phyloP scores from a whole-genome alignment of 495 filamentous ascomycete genomes.

The Aspergillus cristatus region DNA sequence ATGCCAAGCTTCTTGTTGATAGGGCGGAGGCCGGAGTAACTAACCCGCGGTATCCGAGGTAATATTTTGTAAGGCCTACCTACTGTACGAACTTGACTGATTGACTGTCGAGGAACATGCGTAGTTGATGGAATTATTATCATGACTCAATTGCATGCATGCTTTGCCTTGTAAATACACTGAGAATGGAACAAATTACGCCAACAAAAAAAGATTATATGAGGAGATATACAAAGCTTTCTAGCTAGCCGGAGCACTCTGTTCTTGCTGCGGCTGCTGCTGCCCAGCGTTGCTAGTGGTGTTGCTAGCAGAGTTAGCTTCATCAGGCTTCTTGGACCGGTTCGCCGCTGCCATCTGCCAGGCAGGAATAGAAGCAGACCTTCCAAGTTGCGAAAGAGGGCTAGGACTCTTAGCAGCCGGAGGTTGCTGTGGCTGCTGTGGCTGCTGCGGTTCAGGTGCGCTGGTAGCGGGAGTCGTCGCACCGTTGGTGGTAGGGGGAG shows the following conservation, averaged over 20 bases:
- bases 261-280: slow-evolving; percentile 11
- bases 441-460: slow-evolving; percentile 28
- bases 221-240: not conserved
- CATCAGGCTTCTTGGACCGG: slow-evolving; percentile 33
- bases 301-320: not conserved
- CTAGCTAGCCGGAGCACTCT: slow-evolving; percentile 26
- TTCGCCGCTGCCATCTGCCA: slow-evolving; percentile 80
- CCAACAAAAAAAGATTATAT: slow-evolving; percentile 2
- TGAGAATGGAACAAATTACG: not conserved
- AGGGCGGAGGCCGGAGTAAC: no score
- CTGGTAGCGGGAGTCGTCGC: slow-evolving; percentile 25
- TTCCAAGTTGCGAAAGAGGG: slow-evolving; percentile 34
- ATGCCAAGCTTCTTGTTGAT: slow-evolving; percentile 4
- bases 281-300: slow-evolving; percentile 19
- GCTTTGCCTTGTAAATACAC: slow-evolving; percentile 2
- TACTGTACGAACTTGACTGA: no score
- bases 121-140: no score
- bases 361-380: slow-evolving; percentile 68
- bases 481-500: slow-evolving; percentile 26
- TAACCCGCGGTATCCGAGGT: no score
- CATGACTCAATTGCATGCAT: no score
- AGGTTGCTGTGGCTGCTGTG: slow-evolving; percentile 24
- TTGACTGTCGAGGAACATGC: no score
- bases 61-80: no score
- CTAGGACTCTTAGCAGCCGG: slow-evolving; percentile 21